These are phyloP conservation scores for Fusarium stilboides DNA, from an alignment of 2,329 filamentous ascomycete genomes.

Conservation along the genomic window DNA sequence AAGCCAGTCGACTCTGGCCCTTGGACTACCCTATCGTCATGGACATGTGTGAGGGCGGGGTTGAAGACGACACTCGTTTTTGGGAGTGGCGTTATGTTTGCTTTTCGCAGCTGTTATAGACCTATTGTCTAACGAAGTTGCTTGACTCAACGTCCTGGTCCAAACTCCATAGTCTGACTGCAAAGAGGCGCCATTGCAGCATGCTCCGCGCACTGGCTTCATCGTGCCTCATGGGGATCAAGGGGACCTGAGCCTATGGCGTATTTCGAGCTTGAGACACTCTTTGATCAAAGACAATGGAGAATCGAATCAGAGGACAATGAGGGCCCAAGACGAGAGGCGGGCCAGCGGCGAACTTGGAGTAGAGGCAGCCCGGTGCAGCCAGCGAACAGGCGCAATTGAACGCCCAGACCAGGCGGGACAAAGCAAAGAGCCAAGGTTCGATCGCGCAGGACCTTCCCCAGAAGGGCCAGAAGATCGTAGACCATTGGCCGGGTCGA, in stretches of 20 bases:
- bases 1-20: conserved; percentile 35
- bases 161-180: conserved; percentile 14
- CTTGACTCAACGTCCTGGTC: conserved; percentile 40
- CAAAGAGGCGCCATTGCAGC: conserved; percentile 31
- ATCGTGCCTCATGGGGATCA: conserved; percentile 22
- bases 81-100: conserved; percentile 20
- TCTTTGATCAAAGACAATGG: conserved; percentile 3
- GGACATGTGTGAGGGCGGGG: conserved; percentile 27
- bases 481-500: conserved; percentile 46
- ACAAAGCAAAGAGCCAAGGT: conserved; percentile 48
- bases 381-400: conserved; percentile 42
- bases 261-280: conserved; percentile 30
- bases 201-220: conserved; percentile 38
- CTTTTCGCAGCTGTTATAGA: conserved; percentile 16
- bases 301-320: not conserved
- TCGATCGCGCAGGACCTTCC: conserved; percentile 41
- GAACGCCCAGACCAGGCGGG: conserved; percentile 46
- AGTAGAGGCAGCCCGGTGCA: conserved; percentile 35
- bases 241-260: conserved; percentile 39
- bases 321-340: conserved; percentile 1
- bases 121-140: conserved; percentile 20
- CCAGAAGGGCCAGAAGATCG: conserved; percentile 32
- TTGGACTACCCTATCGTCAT: conserved; percentile 26
- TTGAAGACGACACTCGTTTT: conserved; percentile 11
- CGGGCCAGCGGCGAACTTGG: conserved; percentile 23